phyloP scores from a whole-genome alignment of 2,329 filamentous ascomycete genomes.

The Sarocladium brachiariae region DNA sequence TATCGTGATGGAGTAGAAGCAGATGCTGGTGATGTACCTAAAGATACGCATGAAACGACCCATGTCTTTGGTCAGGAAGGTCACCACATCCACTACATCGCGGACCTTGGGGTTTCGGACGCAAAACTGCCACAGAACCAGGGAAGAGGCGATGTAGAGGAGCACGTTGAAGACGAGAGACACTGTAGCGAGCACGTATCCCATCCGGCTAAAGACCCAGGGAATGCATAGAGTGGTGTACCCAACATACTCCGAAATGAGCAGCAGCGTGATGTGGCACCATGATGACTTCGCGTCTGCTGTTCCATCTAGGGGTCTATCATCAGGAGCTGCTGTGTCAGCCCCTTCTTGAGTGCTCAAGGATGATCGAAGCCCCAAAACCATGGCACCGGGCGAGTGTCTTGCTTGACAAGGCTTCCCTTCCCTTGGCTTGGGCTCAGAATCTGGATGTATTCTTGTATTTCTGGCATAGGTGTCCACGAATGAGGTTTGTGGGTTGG shows the following conservation, averaged over 20 bases:
- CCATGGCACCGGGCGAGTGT: too few species aligned
- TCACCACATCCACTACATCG: constrained; percentile 8
- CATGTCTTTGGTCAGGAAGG: background rate
- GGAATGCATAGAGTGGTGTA: constrained; percentile 1
- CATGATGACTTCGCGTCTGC: background rate
- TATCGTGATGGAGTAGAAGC: constrained; percentile 10
- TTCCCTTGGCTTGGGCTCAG: too few species aligned
- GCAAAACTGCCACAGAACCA: constrained; percentile 6
- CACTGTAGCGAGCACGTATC: background rate
- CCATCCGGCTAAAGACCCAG: constrained; percentile 4
- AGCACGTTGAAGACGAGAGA: background rate
- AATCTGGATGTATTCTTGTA: too few species aligned
- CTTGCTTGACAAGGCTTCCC: too few species aligned
- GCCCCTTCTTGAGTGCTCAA: too few species aligned
- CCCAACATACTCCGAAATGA: background rate
- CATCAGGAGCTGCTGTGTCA: too few species aligned
- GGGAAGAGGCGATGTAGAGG: background rate
- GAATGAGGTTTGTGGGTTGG: too few species aligned
- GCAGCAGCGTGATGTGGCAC: background rate
- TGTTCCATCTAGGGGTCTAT: too few species aligned
- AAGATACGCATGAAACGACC: background rate
- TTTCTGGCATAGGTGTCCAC: too few species aligned
- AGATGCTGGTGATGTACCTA: background rate
- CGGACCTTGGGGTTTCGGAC: background rate
- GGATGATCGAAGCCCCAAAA: too few species aligned